These are phyloP conservation scores for Zychaea mexicana DNA, from an alignment of 371 early-diverging fungal genomes.

Conservation along the genomic window DNA sequence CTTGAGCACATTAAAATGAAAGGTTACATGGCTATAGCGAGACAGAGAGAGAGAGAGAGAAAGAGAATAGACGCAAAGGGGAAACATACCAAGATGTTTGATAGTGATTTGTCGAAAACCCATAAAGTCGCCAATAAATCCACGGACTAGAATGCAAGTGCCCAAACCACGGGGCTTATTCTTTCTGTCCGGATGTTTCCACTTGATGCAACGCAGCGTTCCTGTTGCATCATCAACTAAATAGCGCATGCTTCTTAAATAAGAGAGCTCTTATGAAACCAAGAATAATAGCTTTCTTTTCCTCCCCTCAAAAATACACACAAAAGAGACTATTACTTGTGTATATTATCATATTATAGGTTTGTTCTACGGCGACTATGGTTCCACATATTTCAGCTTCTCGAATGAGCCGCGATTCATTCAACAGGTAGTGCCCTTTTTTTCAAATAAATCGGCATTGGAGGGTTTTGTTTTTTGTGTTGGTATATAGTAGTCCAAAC, in stretches of 20 bases:
- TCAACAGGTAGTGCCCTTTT: conserved; percentile 1
- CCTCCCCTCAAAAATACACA: background rate
- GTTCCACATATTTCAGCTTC: conserved; percentile 7
- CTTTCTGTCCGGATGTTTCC: background rate
- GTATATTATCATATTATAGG: conserved; percentile 1
- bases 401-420: background rate
- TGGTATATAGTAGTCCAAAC: background rate
- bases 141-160: background rate
- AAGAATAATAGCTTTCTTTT: no score
- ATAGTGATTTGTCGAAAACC: background rate
- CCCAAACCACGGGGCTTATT: background rate
- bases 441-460: background rate
- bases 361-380: conserved; percentile 4
- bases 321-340: background rate
- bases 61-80: no score
- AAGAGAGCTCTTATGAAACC: background rate
- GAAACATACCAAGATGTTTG: background rate
- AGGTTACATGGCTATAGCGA: no score
- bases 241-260: no score
- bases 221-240: conserved; percentile 11
- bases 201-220: conserved; percentile 4
- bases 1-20: background rate
- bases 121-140: background rate
- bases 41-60: no score
- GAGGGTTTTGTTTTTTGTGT: no score